Base-by-base conservation (phyloP, 257 asterid species). In the Solanum ahanhuiri region DNA sequence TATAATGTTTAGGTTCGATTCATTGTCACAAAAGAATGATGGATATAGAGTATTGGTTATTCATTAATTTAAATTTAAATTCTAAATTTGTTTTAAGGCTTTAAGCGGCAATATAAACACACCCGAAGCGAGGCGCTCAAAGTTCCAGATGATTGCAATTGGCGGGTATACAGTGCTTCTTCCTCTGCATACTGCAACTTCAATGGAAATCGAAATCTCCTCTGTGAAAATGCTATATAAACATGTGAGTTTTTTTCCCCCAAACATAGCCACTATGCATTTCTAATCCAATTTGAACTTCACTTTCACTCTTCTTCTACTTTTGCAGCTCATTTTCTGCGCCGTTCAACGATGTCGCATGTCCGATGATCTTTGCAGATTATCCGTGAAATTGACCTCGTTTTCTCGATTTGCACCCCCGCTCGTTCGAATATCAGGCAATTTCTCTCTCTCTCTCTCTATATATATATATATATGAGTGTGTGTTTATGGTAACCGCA, bases 291-390 rank as follows among this genome's bases (percentile, higher is more conserved):
- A 8, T 41, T 83, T 86, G 6, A 6, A 79, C 39, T 17, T 15
- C 17, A 79, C 1, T 15, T 30, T 45, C 64, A 77, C 83, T 43
- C 39, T 77, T 41, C 34, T 34, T 75, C 84, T 15, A 35, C 69
- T 34, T 63, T 81, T 85, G 87, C 91, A 96, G 98, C 86, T 96
- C n/a, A 94, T 96, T 88, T 93, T 93, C 69, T 88, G 89, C 85
- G 96, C 97, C 15, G 89, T 93, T 87, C 97, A 88, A 88, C 89
- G 98, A 87, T 96, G 98, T 92, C 98, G 96, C 57, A 73, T 88
- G 90, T 85, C 91, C 18, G 96, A 91, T 82, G 94, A 92, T 57
- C 90, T 90, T 67, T 96, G 98, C 93, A 92, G 97, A 91, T 89
- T 96, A 90, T 91, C 98, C 6, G 89, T 94, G 76, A 88, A 88